Percentiles rank a stretch among this genome's conserved stretches.
phyloP scores from a whole-genome alignment of 2,329 filamentous ascomycete genomes.

The Pyricularia grisea region DNA sequence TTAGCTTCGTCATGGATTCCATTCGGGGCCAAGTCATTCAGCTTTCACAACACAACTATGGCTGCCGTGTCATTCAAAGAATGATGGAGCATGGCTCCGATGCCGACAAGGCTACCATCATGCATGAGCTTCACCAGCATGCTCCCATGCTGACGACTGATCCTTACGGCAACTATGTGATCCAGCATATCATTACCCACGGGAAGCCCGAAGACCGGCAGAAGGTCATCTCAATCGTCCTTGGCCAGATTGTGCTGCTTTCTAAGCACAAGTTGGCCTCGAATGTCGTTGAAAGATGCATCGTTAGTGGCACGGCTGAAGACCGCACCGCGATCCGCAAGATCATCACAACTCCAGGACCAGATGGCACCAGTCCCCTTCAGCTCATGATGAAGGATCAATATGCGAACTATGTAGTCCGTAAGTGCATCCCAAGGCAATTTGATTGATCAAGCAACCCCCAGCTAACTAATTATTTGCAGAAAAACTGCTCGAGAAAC shows the following conservation, averaged over 20 bases:
- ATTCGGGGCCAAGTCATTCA: constrained; percentile 66
- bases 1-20: constrained; percentile 76
- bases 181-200: constrained; percentile 80
- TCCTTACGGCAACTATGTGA: constrained; percentile 93
- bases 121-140: constrained; percentile 69
- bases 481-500: constrained; percentile 70
- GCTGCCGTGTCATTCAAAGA: constrained; percentile 86
- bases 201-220: constrained; percentile 64
- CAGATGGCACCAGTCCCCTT: constrained; percentile 61
- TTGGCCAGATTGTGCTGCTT: constrained; percentile 59
- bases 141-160: constrained; percentile 68
- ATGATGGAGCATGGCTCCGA: constrained; percentile 77
- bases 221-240: constrained; percentile 65
- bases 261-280: constrained; percentile 96
- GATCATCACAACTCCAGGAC: constrained; percentile 48
- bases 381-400: constrained; percentile 77
- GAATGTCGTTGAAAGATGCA: constrained; percentile 93
- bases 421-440: constrained; percentile 48
- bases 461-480: constrained; percentile 10
- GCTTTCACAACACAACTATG: constrained; percentile 73
- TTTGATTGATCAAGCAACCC: background rate
- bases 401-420: constrained; percentile 93
- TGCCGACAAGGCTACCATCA: constrained; percentile 59
- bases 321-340: constrained; percentile 63
- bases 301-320: constrained; percentile 58